A percentile compares a stretch with the other conserved stretches of the same genome.
Evolutionary conservation across 805 yeast genomes (phyloP).

Genomic region (Nakazawaea ambrosiae): DNA sequence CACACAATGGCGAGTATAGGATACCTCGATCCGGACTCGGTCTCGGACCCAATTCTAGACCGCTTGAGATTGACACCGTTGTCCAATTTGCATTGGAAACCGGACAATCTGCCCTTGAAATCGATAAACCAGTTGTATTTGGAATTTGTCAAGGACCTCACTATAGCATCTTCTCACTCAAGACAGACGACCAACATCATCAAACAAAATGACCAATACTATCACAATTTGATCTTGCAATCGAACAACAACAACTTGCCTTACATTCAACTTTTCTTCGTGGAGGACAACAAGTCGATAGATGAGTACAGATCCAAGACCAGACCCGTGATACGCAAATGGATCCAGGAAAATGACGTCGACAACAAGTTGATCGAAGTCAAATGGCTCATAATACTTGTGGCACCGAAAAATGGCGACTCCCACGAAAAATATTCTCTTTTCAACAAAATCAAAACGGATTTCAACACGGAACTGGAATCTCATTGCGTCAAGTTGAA

Average conservation of each 20-base stretch:
- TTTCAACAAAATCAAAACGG: conserved; percentile 20
- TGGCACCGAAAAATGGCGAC: conserved; percentile 23
- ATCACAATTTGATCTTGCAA: conserved; percentile 7
- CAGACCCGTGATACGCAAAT: conserved; percentile 74
- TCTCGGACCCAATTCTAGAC: conserved; percentile 36
- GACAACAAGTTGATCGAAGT: conserved; percentile 36
- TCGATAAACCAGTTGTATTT: conserved; percentile 57
- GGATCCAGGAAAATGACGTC: conserved; percentile 52
- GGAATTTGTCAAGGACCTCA: conserved; percentile 50
- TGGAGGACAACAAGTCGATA: conserved; percentile 49
- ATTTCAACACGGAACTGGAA: conserved; percentile 15
- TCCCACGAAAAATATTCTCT: conserved; percentile 17
- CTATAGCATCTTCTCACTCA: conserved; percentile 19
- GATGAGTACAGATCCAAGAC: conserved; percentile 77
- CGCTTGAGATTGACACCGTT: conserved; percentile 45
- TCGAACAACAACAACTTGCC: conserved; percentile 26
- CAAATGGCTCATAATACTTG: conserved; percentile 57
- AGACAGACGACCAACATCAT: conserved; percentile 6
- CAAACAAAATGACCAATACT: conserved; percentile 12
- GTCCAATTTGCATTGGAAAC: conserved; percentile 66
- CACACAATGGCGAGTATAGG: conserved; percentile 30
- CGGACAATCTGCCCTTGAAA: conserved; percentile 44
- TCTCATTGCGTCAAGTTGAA: not conserved
- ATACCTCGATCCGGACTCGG: conserved; percentile 70
- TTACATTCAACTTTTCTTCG: conserved; percentile 61